Base-by-base conservation (phyloP, 345 rosid genomes). In the Lumnitzera racemosa region DNA sequence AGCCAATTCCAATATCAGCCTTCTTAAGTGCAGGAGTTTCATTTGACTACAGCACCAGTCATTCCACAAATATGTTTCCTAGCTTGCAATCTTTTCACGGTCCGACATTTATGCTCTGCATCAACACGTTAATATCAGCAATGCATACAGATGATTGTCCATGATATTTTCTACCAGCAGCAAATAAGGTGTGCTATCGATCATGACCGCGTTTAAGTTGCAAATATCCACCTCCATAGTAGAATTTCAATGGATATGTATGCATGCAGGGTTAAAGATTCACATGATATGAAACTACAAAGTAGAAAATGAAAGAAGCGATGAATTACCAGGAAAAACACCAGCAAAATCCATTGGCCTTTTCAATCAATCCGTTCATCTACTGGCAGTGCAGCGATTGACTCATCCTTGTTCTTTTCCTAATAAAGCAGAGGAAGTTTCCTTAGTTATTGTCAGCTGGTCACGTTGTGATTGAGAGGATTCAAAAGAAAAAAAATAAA, bases 1-100 rank as follows among this genome's bases (percentile, higher is more conserved):
- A 29, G 87, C 89, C 20, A 31, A 86, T 79, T 52, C 92, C 92
- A 56, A 86, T 81, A 60, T 83, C 82, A 25, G 92, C 89, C 74
- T 80, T 86, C 70, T 86, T 81, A 48, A 86, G 85, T 48, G 89
- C 83, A 13, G 89, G 87, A 56, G 92, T 87, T 62, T 86, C 92
- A 23, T 86, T 20, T 84, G 43, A 80, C 79, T 47, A 82, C 80
- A 70, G 79, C 90, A 11, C 89, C 84, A 36, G 84, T 76, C 80
- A 85, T 81, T 70, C 84, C 80, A 69, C 79, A 73, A 51, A 71
- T 67, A 58, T 86, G 89, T 64, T 83, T 83, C 72, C 91, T 75
- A 54, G 84, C 88, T 83, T 83, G 91, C 71, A 85, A 62, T 24
- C 83, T 81, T 62, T 85, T 85, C 72, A 83, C 84, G 14, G 83